Percentiles rank a stretch among this genome's conserved stretches.
These are phyloP conservation scores for Hypomyces rosellus DNA, from an alignment of 2,329 filamentous ascomycete species.

Conservation along the genomic window DNA sequence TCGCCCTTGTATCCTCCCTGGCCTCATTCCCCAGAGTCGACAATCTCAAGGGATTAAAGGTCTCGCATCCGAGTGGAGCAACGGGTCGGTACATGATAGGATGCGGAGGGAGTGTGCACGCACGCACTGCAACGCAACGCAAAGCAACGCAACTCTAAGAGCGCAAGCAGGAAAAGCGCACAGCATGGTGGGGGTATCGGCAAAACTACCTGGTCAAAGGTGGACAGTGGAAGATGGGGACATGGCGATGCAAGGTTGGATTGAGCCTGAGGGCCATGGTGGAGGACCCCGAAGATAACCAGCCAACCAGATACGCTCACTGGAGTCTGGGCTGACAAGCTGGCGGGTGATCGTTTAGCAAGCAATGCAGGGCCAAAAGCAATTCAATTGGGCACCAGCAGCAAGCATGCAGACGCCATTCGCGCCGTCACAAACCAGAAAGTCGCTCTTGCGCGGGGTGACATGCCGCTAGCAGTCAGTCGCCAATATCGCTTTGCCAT, in stretches of 20 bases:
- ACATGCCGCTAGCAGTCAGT: not conserved
- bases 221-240: too few relatives aligned
- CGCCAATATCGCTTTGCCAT: conserved; percentile 3
- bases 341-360: not conserved
- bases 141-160: too few relatives aligned
- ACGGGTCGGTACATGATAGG: too few relatives aligned
- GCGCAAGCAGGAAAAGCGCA: too few relatives aligned
- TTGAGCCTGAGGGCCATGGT: too few relatives aligned
- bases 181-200: too few relatives aligned
- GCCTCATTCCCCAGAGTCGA: not conserved
- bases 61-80: too few relatives aligned
- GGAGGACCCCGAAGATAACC: not conserved
- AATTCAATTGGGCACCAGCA: conserved; percentile 6
- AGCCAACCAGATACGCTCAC: not conserved
- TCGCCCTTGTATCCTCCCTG: not conserved
- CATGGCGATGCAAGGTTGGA: too few relatives aligned
- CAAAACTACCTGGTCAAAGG: too few relatives aligned
- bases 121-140: too few relatives aligned
- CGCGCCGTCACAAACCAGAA: conserved; percentile 1
- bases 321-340: not conserved
- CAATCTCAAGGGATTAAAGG: too few relatives aligned
- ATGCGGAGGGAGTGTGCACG: too few relatives aligned
- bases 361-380: conserved; percentile 8
- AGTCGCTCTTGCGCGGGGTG: conserved; percentile 2
- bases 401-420: conserved; percentile 4